Percentiles rank a stretch among this genome's conserved stretches.
Conservation (phyloP, 2,329 filamentous ascomycete species). For the Xylogone sp. region DNA sequence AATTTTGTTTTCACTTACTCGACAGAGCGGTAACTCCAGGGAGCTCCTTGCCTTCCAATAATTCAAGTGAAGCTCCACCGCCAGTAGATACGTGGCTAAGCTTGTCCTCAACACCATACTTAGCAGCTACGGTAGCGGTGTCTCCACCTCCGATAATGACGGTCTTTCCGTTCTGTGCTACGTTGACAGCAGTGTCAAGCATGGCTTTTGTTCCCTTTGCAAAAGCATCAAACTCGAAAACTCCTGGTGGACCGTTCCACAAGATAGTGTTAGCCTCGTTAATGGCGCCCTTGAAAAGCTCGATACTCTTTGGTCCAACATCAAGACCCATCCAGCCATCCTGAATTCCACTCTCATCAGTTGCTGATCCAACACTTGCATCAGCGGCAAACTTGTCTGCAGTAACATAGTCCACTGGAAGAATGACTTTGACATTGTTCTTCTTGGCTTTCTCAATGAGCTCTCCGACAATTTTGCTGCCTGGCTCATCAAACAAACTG, state of each 20-base stretch:
- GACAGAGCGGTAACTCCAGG: constrained; percentile 92
- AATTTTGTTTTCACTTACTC: constrained; percentile 55
- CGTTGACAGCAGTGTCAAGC: constrained; percentile 81
- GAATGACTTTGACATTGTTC: constrained; percentile 91
- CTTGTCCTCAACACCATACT: constrained; percentile 95
- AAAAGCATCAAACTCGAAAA: constrained; percentile 97
- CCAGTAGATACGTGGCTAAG: constrained; percentile 97
- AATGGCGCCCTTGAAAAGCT: constrained; percentile 86
- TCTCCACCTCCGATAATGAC: constrained; percentile 99
- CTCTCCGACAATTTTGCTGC: constrained; percentile 83
- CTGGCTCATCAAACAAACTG: constrained; percentile 89
- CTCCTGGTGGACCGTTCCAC: constrained; percentile 96
- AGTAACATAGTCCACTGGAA: constrained; percentile 93
- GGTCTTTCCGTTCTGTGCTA: constrained; percentile 79
- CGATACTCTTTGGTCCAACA: constrained; percentile 82
- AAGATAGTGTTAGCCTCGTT: constrained; percentile 90
- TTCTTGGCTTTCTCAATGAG: constrained; percentile 95
- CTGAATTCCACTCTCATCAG: constrained; percentile 84
- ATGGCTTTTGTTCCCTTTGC: constrained; percentile 88
- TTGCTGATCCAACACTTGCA: constrained; percentile 75
- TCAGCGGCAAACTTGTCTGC: constrained; percentile 92
- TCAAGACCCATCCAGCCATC: constrained; percentile 99
- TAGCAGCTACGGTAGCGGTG: constrained; percentile 94
- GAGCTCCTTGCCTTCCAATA: constrained; percentile 96
- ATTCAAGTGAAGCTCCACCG: constrained; percentile 90